phyloP scores from a whole-genome alignment of 768 basidiomycete species.

The Leccinum subtestaceum region DNA sequence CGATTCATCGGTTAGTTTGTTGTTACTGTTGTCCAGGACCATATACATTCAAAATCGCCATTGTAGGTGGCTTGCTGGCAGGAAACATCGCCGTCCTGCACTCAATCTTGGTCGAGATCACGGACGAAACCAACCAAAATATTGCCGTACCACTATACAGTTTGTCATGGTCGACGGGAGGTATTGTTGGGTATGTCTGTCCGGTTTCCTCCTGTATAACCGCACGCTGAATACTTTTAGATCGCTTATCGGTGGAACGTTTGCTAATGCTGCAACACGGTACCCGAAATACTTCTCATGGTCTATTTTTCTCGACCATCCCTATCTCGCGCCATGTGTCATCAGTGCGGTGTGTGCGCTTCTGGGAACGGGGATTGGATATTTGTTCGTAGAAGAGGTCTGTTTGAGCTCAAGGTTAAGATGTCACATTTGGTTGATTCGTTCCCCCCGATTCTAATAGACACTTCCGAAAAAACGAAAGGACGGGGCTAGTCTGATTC shows the following conservation, averaged over 20 bases:
- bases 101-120: conserved; percentile 11
- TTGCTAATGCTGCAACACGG: conserved; percentile 10
- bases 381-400: conserved; percentile 9
- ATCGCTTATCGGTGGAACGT: conserved; percentile 7
- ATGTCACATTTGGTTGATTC: neutral
- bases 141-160: conserved; percentile 14
- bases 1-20: conserved; percentile 4
- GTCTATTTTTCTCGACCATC: conserved; percentile 7
- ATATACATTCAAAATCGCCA: neutral
- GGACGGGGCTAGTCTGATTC: neutral
- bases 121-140: conserved; percentile 14
- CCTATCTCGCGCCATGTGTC: conserved; percentile 7
- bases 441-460: neutral
- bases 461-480: neutral
- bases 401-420: neutral
- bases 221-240: neutral
- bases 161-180: conserved; percentile 6
- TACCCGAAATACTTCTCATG: conserved; percentile 9
- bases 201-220: neutral
- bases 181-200: neutral
- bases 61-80: conserved; percentile 9
- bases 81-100: conserved; percentile 12
- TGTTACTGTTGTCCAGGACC: neutral
- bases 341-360: conserved; percentile 1
- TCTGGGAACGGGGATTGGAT: conserved; percentile 1